Evolutionary conservation across 2,329 filamentous ascomycete species (phyloP), one percentile per base, ranked within the genome.

Genomic region (Pseudonectria buxi): DNA sequence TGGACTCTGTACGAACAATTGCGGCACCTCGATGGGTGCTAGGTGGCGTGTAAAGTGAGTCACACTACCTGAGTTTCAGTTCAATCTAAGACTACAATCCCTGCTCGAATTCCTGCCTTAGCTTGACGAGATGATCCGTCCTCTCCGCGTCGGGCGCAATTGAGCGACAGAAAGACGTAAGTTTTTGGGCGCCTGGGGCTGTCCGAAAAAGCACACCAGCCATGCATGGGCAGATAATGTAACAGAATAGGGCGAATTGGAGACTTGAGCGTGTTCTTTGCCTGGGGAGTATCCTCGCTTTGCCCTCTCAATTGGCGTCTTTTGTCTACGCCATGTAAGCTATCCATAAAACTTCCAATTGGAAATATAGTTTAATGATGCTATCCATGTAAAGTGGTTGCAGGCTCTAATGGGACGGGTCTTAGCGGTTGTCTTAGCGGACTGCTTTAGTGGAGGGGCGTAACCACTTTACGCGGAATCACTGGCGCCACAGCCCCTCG

Each of bases 391-490:
- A 27, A 27, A 27, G 26, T 27, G 26, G 26, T 27, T 26, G 26
- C 18, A 15, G 32, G 18, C 18, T 22, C 22, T 24, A 25, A 25
- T 35, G 27, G 33, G 32, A 24, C 24, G 36, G 28, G 15, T 14
- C 27, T 14, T 39, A 32, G 29, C 36, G 51, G 50, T 38, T 46
- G 46, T 14, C 7, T 37, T 43, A 18, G 30, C 30, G 28, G 28
- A 13, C 15, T 22, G 18, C 7, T 12, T 31, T 53, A 50, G 49
- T 43, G 44, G 43, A 39, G 49, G 41, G 44, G 36, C 40, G 33
- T 33, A 34, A 44, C 46, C 50, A 53, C 50, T 53, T 53, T 53
- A 53, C 50, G 50, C 50, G 50, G 46, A 47, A 49, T 42, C 39
- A 42, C 44, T 30, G 42, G 40, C 41, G 24, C 31, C 14, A 48